Evolutionary conservation across 805 yeast genomes (phyloP).

Genomic region (Candida rishiriensis): DNA sequence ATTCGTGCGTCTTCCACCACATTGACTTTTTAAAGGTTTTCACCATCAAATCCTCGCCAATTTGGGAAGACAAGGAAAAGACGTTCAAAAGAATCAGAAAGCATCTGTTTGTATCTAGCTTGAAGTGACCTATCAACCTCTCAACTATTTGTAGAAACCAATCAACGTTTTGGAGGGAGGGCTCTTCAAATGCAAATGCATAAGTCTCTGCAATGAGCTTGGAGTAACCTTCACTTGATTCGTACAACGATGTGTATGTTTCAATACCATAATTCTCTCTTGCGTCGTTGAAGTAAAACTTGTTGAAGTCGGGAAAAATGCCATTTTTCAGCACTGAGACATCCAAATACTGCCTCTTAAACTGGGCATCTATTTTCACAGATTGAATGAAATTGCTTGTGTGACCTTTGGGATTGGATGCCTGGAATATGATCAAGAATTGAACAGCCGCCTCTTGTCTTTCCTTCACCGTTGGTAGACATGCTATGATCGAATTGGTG

Average conservation of each 20-base stretch:
- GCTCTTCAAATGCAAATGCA: slow-evolving; percentile 36
- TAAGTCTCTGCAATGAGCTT: slow-evolving; percentile 50
- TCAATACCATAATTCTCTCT: slow-evolving; percentile 26
- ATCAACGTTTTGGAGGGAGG: slow-evolving; percentile 37
- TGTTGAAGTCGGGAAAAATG: slow-evolving; percentile 27
- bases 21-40: slow-evolving; percentile 46
- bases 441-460: slow-evolving; percentile 19
- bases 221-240: slow-evolving; percentile 76
- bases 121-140: slow-evolving; percentile 66
- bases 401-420: slow-evolving; percentile 19
- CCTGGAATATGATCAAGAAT: slow-evolving; percentile 23
- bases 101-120: slow-evolving; percentile 66
- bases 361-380: slow-evolving; percentile 22
- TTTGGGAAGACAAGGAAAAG: slow-evolving; percentile 39
- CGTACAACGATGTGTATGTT: slow-evolving; percentile 59
- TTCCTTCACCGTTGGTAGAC: slow-evolving; percentile 16
- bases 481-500: slow-evolving; percentile 16
- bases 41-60: slow-evolving; percentile 44
- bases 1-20: slow-evolving; percentile 49
- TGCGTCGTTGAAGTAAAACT: slow-evolving; percentile 27
- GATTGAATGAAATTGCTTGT: slow-evolving; percentile 20
- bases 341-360: slow-evolving; percentile 28
- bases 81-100: slow-evolving; percentile 60
- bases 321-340: slow-evolving; percentile 22
- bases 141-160: slow-evolving; percentile 46